Conservation (phyloP, 345 rosid species). For the Arabidopsis arenosa region DNA sequence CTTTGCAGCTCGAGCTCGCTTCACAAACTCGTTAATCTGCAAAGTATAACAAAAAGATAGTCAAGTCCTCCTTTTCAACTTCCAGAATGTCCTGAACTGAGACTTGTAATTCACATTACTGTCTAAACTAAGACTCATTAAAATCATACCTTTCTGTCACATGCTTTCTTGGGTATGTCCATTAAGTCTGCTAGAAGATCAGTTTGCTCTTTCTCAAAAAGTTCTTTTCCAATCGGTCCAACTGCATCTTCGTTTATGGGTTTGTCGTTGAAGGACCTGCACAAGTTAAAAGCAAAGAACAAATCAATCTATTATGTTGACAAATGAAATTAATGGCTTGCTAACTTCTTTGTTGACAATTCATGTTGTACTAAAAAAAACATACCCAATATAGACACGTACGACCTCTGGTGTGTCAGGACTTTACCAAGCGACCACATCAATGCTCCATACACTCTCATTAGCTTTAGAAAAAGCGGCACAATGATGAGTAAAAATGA, state of each 20-base stretch:
- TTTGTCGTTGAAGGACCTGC: constrained; percentile 91
- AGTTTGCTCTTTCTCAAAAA: constrained; percentile 89
- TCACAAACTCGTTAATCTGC: constrained; percentile 94
- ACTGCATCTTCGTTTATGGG: constrained; percentile 59
- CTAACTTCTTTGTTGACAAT: neutral
- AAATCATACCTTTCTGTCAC: constrained; percentile 74
- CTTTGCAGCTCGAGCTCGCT: constrained; percentile 92
- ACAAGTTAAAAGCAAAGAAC: constrained; percentile 12
- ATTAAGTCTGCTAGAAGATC: constrained; percentile 77
- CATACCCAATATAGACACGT: constrained; percentile 93
- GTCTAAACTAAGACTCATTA: neutral
- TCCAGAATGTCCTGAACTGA: no score
- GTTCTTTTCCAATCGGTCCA: constrained; percentile 78
- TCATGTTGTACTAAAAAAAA: neutral
- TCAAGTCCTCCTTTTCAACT: no score
- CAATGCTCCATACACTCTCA: constrained; percentile 97
- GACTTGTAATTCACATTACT: neutral
- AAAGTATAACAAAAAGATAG: neutral
- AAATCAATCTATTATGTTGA: neutral
- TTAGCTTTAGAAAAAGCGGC: constrained; percentile 55
- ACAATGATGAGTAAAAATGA: neutral
- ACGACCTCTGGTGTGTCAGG: constrained; percentile 85
- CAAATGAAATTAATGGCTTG: neutral
- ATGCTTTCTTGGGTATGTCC: constrained; percentile 89
- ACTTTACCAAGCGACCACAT: constrained; percentile 99